Base-by-base conservation (phyloP, 805 yeast genomes). In the Ascoidea rubescens region DNA sequence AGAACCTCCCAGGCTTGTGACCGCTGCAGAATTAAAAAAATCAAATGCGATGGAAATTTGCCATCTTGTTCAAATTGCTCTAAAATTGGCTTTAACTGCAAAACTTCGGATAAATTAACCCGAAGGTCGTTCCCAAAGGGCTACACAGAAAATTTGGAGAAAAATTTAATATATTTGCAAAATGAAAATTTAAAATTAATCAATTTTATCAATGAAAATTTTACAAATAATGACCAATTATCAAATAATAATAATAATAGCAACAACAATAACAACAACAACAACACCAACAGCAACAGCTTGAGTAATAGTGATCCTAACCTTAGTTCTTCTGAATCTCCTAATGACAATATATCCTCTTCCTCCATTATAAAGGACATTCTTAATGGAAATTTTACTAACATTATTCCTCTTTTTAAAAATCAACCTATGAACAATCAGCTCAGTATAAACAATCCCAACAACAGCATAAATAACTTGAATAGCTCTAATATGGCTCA, bases 1-100 rank as follows among this genome's bases (percentile, higher is more conserved):
- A 63, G 91, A 55, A 81, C 82, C 2, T 76, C 84, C 1, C 93
- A 85, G 64, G 93, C 93, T 2, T 85, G 95, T 66, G 93, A 85
- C 63, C 69, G 93, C 42, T 85, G 93, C 59, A 70, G 91, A 48
- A 78, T 82, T 56, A 82, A 86, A 58, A 85, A 84, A 65, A 82
- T 84, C 56, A 80, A 80, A 56, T 85, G 93, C 65, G 85, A 83
- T 59, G 91, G 90, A 1, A 71, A 73, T 54, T 72, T 77, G 1
- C 89, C 89, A 1, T 64, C 70, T 48, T 85, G 95, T 62, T 71
- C 79, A 44, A 82, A 82, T 60, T 85, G 93, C 61, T 66, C 69
- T 43, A 76, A 76, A 55, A 78, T 81, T 47, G 83, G 82, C 0
- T 81, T 80, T 59, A 79, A 75, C 48, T 85, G 95, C 63, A 75